phyloP scores from a whole-genome alignment of 306 rosid genomes.

The Alnus glutinosa region DNA sequence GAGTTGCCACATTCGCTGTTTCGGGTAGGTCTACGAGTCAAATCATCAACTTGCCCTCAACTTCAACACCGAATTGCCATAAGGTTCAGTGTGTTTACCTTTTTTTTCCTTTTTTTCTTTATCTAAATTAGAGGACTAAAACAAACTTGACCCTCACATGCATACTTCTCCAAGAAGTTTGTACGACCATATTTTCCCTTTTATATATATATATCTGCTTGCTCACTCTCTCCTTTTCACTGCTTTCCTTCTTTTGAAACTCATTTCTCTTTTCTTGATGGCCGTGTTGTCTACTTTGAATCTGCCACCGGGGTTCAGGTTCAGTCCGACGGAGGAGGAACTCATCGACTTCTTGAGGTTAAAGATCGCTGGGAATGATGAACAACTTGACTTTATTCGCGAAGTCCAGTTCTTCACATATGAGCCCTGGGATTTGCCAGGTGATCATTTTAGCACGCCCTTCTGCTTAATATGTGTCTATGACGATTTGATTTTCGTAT shows the following conservation, averaged over 20 bases:
- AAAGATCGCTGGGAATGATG: constrained; percentile 69
- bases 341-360: constrained; percentile 67
- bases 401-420: constrained; percentile 86
- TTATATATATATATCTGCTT: neutral
- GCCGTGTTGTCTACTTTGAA: constrained; percentile 38
- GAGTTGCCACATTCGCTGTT: too few relatives aligned
- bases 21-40: too few relatives aligned
- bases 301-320: constrained; percentile 81
- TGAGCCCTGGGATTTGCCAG: constrained; percentile 98
- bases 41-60: too few relatives aligned
- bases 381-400: constrained; percentile 62
- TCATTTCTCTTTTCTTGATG: constrained; percentile 12
- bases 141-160: too few relatives aligned
- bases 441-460: constrained; percentile 31
- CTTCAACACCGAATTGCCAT: too few relatives aligned
- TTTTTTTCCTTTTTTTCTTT: too few relatives aligned
- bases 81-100: too few relatives aligned
- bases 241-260: neutral
- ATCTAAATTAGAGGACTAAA: too few relatives aligned
- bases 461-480: neutral
- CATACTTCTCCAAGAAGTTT: too few relatives aligned
- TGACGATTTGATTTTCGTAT: too few relatives aligned
- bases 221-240: too few relatives aligned
- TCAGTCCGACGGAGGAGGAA: constrained; percentile 82
- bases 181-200: too few relatives aligned